Base-by-base conservation (phyloP, 495 filamentous ascomycete genomes). In the Neurospora terricola region DNA sequence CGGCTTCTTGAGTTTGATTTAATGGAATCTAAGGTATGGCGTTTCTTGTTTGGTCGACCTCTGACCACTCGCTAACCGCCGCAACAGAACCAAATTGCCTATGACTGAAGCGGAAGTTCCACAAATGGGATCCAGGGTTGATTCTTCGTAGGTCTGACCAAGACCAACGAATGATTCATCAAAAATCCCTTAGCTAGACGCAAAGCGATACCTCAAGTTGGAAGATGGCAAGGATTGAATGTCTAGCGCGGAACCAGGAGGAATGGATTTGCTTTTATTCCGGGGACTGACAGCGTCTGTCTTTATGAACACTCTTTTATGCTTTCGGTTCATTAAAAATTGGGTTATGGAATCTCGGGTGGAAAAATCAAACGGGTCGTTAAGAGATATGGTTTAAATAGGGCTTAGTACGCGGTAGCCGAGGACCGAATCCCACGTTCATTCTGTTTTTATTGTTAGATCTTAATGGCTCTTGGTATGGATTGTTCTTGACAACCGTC, bases 1-100 rank as follows among this genome's bases (percentile, higher is more conserved):
- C 81, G 83, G 82, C 84, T 81, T 82, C 80, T 88, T 88, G 83
- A 87, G 83, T 86, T 82, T 71, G 76, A 70, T 73, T 75, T 73
- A 72, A 74, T 72, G 66, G 71, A 75, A 74, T 71, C 70, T 38
- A 66, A 78, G 73, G 76, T 78, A 79, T 75, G 76, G 76, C 70
- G 1, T 34, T 62, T 62, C 54, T 34, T 66, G 70, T 23, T 66
- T 70, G 12, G 18, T 23, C 21, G 68, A 48, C 16, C 16, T 39
- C 54, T 69, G 21, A 38, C 12, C 54, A 30, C 54, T 34, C 14
- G 14, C 54, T 66, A 34, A 66, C 7, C 3, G 54, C 27, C 54
- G 27, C 27, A 16, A 34, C 54, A 66, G 54, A 66, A 66, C 30
- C 54, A 66, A 66, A 66, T 66, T 66, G 54, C 54, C 54, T 66